Evolutionary conservation across 192 early-diverging fungal species (phyloP), one percentile per base, ranked within the genome.

Genomic region (Coemansia sp.): DNA sequence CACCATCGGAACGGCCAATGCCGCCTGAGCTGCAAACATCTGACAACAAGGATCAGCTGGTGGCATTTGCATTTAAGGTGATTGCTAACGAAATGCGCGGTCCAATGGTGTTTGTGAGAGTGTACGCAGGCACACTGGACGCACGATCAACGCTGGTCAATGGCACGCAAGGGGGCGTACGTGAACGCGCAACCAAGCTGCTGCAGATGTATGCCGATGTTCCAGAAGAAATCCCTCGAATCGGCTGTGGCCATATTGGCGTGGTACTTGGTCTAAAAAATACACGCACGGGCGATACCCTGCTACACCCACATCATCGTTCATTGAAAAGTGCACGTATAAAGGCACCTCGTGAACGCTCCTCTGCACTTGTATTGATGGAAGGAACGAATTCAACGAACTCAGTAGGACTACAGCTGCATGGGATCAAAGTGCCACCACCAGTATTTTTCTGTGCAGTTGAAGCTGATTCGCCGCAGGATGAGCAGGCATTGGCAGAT

Each of bases 11-110:
- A 20, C 65, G 82, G 6, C 85, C 88, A 1, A n/a, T 16, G 19
- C 30, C 53, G 21, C 50, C 8, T 12, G 52, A 8, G 20, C 21
- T 19, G 23, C 18, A 23, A 18, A 23, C 11, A 13, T 46, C 44
- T 9, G 58, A 71, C 35, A 65, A 69, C 21, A 80, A 63, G 23
- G 86, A 82, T 3, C 70, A 76, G 18, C 81, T 95, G 3, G 85
- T 90, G 53, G 96, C 92, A 2, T 72, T 98, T 49, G 96, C 96
- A 0, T 98, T 98, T 81, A 98, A 98, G 56, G 92, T 98, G 0
- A 75, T 87, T 0, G 87, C 91, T 41, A 91, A 96, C 62, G 65
- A 84, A 10, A 80, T 87, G 48, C 84, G 92, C n/a, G 96, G 94
- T 3, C 83, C 90, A 13, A 79, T 96, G 79, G 90, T 94, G 8